Conservation (phyloP, 345 rosid genomes). For the Lenwebbia sp. region DNA sequence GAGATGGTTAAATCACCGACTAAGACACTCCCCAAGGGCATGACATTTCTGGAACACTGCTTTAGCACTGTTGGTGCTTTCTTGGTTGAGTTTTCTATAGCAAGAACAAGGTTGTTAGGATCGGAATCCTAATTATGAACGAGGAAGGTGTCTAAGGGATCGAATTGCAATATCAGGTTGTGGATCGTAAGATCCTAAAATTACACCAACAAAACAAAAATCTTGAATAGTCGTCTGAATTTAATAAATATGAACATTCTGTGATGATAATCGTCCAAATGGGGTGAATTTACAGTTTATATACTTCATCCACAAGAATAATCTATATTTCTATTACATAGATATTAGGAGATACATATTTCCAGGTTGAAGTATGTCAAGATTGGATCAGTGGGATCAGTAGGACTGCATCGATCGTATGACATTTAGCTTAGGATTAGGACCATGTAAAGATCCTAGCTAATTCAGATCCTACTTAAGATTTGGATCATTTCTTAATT, state of each 20-base stretch:
- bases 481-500: neutral
- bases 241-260: neutral
- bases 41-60: neutral
- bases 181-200: neutral
- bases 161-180: neutral
- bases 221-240: neutral
- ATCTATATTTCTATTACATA: neutral
- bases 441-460: neutral
- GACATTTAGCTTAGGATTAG: neutral
- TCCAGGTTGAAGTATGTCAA: neutral
- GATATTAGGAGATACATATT: neutral
- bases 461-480: neutral
- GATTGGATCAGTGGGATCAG: neutral
- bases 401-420: neutral
- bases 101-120: neutral
- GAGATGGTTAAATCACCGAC: neutral
- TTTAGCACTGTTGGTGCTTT: neutral
- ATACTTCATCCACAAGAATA: neutral
- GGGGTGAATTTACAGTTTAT: neutral
- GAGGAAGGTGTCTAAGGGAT: neutral
- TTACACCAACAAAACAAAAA: neutral
- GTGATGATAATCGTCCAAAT: neutral
- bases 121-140: neutral
- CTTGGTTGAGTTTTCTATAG: neutral
- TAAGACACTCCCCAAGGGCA: neutral